These are phyloP conservation scores for Annulohypoxylon maeteangense DNA, from an alignment of 495 filamentous ascomycete genomes.

Conservation along the genomic window DNA sequence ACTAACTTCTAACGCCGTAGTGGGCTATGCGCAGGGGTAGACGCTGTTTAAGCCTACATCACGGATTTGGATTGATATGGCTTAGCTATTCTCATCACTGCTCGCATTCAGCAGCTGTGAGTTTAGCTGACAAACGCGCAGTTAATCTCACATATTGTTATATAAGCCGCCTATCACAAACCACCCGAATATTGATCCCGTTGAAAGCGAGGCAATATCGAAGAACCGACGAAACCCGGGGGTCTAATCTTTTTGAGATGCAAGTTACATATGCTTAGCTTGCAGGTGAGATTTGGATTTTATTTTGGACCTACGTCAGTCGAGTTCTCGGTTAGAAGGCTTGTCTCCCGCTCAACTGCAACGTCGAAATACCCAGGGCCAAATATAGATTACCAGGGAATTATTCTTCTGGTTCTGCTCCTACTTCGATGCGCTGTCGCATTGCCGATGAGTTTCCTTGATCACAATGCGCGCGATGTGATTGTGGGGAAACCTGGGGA, in stretches of 20 bases:
- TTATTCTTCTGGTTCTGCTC: neutral
- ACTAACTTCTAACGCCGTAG: conserved; percentile 17
- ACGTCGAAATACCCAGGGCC: neutral
- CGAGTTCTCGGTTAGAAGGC: conserved; percentile 3
- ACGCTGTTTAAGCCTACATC: neutral
- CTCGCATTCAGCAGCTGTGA: too few relatives aligned
- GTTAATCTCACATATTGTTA: conserved; percentile 1
- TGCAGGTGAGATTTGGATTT: neutral
- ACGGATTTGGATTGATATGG: too few relatives aligned
- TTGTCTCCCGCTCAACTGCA: neutral
- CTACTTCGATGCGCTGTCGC: conserved; percentile 10
- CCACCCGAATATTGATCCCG: neutral
- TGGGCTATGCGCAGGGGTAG: conserved; percentile 24
- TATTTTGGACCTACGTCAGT: neutral
- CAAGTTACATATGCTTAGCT: neutral
- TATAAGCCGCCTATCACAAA: neutral
- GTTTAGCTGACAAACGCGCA: neutral
- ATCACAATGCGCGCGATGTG: conserved; percentile 9
- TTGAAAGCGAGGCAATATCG: neutral
- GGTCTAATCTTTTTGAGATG: neutral
- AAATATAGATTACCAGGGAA: conserved; percentile 27
- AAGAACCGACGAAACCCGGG: conserved; percentile 10
- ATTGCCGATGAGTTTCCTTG: conserved; percentile 29
- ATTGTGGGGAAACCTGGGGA: conserved; percentile 44
- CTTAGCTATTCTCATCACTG: too few relatives aligned